A percentile compares a stretch with the other conserved stretches of the same genome.
Conservation (phyloP, 192 early-diverging fungal genomes). For the Coemansia interrupta region DNA sequence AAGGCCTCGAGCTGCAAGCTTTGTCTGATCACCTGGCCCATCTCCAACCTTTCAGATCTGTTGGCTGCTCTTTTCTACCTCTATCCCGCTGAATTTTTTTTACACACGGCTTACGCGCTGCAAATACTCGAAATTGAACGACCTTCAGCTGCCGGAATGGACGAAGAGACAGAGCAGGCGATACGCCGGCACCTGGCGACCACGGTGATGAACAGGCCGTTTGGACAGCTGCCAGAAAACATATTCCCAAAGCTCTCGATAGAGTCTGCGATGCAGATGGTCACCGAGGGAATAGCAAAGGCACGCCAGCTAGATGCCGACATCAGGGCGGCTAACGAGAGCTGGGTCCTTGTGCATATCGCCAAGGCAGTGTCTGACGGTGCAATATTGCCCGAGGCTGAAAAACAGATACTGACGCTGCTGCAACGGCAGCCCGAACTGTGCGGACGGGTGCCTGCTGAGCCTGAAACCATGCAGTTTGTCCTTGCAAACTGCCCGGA, state of each 20-base stretch:
- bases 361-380: slow-evolving; percentile 6
- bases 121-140: slow-evolving; percentile 5
- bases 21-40: slow-evolving; percentile 1
- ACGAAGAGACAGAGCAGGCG: slow-evolving; percentile 13
- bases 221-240: slow-evolving; percentile 18
- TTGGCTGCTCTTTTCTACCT: background rate
- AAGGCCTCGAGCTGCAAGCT: background rate
- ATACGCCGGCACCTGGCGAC: slow-evolving; percentile 10
- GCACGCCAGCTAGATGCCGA: slow-evolving; percentile 15
- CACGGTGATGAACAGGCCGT: slow-evolving; percentile 14
- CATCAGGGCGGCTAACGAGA: slow-evolving; percentile 9
- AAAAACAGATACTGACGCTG: background rate
- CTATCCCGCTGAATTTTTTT: background rate
- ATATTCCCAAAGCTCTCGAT: background rate
- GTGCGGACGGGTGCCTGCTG: slow-evolving; percentile 6
- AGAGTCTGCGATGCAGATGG: slow-evolving; percentile 11
- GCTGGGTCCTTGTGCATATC: slow-evolving; percentile 19
- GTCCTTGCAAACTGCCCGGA: background rate
- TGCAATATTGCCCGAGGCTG: background rate
- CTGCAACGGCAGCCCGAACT: slow-evolving; percentile 25
- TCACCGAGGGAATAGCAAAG: slow-evolving; percentile 13
- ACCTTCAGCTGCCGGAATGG: background rate
- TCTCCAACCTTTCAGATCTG: too few species aligned
- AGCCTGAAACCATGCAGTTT: slow-evolving; percentile 13
- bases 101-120: background rate